Conservation (phyloP, 495 filamentous ascomycete species). For the Schizothecium vesticola region DNA sequence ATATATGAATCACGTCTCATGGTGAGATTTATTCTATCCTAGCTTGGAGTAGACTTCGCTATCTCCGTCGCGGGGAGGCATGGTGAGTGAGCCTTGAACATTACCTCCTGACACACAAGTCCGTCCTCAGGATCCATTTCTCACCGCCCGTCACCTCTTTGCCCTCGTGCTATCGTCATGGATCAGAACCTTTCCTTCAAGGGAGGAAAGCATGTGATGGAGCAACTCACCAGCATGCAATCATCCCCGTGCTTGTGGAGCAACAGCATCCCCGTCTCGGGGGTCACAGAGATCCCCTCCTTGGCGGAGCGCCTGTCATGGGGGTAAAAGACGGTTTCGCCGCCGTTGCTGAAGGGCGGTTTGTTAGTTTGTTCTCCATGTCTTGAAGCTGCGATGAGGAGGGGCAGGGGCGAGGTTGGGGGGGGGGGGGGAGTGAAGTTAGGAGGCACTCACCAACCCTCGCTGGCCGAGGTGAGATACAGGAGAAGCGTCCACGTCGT, state of each 20-base stretch:
- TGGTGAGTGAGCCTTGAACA: too few relatives aligned
- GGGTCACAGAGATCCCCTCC: constrained; percentile 59
- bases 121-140: constrained; percentile 90
- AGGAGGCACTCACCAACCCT: constrained; percentile 17
- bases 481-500: constrained; percentile 93
- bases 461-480: constrained; percentile 67
- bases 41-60: too few relatives aligned
- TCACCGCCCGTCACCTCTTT: constrained; percentile 72
- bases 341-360: constrained; percentile 49
- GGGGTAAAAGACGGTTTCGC: constrained; percentile 90
- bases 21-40: too few relatives aligned
- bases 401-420: background rate
- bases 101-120: constrained; percentile 62
- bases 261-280: constrained; percentile 76
- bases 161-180: constrained; percentile 61
- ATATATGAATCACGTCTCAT: too few relatives aligned
- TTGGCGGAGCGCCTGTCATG: constrained; percentile 54
- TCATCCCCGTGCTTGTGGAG: constrained; percentile 85
- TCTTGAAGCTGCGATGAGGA: background rate
- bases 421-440: too few relatives aligned
- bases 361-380: background rate
- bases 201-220: background rate
- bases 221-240: constrained; percentile 62
- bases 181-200: background rate
- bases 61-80: too few relatives aligned